phyloP scores from a whole-genome alignment of 306 rosid genomes.

The Fragaria nilgerrensis region DNA sequence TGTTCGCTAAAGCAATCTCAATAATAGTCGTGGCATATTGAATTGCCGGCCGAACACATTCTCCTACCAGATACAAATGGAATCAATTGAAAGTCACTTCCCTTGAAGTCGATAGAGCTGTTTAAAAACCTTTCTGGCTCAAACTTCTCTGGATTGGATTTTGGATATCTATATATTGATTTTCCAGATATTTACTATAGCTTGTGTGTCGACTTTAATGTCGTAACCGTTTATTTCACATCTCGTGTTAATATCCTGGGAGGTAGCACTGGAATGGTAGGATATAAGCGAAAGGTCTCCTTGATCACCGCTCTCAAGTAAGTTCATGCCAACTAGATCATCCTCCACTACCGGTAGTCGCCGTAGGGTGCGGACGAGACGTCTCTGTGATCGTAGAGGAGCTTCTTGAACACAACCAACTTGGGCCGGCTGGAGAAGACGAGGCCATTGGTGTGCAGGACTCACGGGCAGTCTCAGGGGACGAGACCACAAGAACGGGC shows the following conservation, averaged over 20 bases:
- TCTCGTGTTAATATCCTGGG: not conserved
- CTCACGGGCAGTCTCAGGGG: constrained; percentile 35
- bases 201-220: not conserved
- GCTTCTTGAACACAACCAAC: constrained; percentile 8
- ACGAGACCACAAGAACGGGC: constrained; percentile 40
- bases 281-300: not conserved
- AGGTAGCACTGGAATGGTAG: not conserved
- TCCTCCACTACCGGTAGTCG: constrained; percentile 19
- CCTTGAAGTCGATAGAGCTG: not conserved
- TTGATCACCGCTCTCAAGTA: not conserved
- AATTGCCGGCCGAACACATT: not conserved
- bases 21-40: not conserved
- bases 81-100: not conserved
- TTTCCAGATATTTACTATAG: not conserved
- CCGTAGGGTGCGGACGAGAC: constrained; percentile 34
- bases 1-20: not conserved
- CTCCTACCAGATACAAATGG: not conserved
- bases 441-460: constrained; percentile 46
- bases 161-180: not conserved
- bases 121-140: not conserved
- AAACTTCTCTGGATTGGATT: not conserved
- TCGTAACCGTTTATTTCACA: not conserved
- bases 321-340: not conserved
- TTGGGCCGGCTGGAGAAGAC: constrained; percentile 26
- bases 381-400: constrained; percentile 35